Evolutionary conservation across 169 alveolate genomes (phyloP).

Genomic region (Plasmodium gonderi): DNA sequence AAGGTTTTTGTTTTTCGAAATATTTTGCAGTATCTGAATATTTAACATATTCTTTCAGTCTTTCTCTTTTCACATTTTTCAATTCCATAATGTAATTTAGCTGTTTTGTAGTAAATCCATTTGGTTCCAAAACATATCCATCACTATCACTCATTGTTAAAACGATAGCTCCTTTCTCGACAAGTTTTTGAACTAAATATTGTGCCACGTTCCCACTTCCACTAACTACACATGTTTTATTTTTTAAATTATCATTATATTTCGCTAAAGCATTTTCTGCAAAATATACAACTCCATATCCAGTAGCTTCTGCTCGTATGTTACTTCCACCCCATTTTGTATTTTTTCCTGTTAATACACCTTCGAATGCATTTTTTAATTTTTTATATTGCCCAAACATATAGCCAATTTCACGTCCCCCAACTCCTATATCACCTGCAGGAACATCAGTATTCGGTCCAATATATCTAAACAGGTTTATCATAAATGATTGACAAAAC

Average conservation of each 20-base stretch:
- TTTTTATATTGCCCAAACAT: slow-evolving; percentile 89
- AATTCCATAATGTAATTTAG: slow-evolving; percentile 77
- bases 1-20: slow-evolving; percentile 79
- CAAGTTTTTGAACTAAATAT: slow-evolving; percentile 84
- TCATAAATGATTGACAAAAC: slow-evolving; percentile 88
- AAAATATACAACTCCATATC: slow-evolving; percentile 90
- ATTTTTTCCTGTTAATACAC: slow-evolving; percentile 90
- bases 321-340: slow-evolving; percentile 88
- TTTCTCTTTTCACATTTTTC: slow-evolving; percentile 76
- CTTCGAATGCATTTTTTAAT: slow-evolving; percentile 81
- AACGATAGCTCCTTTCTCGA: slow-evolving; percentile 86
- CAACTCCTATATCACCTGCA: slow-evolving; percentile 93
- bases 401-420: slow-evolving; percentile 89
- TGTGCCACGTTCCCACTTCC: slow-evolving; percentile 93
- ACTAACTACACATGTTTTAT: slow-evolving; percentile 83
- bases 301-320: slow-evolving; percentile 91
- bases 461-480: slow-evolving; percentile 81
- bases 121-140: slow-evolving; percentile 81
- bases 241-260: slow-evolving; percentile 68
- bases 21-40: slow-evolving; percentile 75
- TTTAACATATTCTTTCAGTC: slow-evolving; percentile 78
- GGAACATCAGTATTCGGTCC: slow-evolving; percentile 91
- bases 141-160: slow-evolving; percentile 86
- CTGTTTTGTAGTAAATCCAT: slow-evolving; percentile 85
- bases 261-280: slow-evolving; percentile 78